Evolutionary conservation across 768 basidiomycete species (phyloP), one percentile per base, ranked within the genome.

Genomic region (Mycena haematopus): DNA sequence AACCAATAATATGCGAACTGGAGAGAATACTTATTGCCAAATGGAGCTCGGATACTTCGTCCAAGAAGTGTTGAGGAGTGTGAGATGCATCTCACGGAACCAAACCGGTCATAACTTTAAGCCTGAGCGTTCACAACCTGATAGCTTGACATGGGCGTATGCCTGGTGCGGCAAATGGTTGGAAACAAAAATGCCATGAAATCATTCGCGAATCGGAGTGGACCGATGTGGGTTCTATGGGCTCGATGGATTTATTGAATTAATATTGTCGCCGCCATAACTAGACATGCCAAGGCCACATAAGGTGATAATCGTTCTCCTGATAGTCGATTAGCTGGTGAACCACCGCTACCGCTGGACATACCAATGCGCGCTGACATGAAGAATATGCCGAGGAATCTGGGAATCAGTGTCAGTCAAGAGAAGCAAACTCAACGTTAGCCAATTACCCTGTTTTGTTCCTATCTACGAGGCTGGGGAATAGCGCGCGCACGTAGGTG

Each of bases 221-320:
- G 4, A 31, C 6, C 29, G 9, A 31, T 42, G 17, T 19, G 40
- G 40, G n/a, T 38, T 38, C 38, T 6, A n/a, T 50, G 10, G 29
- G 29, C 29, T 31, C 29, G 6, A 11, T 27, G 46, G 27, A 47
- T 21, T 33, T 21, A 33, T 56, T 64, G 59, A 24, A 64, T 49
- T 21, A 67, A 54, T 56, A 95, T 84, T 44, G 87, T 88, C 47
- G 89, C 79, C 0, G 95, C 97, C 97, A 99, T 99, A 31, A 86
- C 86, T 25, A 98, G 76, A 73, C 96, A 99, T n/a, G 96, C 94
- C 15, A 99, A 74, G 6, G 92, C 90, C 15, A 99, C 97, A 69
- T 98, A 99, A 38, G 96, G 97, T 29, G 96, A 98, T 47, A 99
- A 78, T n/a, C 97, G 85, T 76, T 99, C 97, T 50, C 96, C 95